These are phyloP conservation scores for Gossypium ekmanianum DNA, from an alignment of 345 rosid genomes.

Conservation along the genomic window DNA sequence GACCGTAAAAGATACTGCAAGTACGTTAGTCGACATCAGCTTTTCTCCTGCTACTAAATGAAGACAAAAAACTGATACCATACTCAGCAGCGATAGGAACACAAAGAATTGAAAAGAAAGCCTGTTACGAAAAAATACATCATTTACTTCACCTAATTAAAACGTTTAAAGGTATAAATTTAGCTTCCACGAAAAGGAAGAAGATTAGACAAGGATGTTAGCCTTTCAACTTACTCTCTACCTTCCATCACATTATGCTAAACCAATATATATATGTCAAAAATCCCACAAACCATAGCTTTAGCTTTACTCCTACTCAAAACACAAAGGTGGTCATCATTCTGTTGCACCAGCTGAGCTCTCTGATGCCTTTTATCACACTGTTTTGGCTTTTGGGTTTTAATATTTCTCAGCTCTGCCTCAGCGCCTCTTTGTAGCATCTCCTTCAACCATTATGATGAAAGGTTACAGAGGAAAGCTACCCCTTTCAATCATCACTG, in stretches of 20 bases:
- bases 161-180: not conserved
- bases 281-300: slow-evolving; percentile 29
- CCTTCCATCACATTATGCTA: slow-evolving; percentile 19
- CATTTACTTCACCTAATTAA: slow-evolving; percentile 1
- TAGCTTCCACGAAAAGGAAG: slow-evolving; percentile 8
- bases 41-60: too few species aligned
- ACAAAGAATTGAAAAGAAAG: not conserved
- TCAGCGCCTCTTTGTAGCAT: slow-evolving; percentile 28
- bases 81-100: not conserved
- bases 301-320: slow-evolving; percentile 81
- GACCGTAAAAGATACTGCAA: too few species aligned
- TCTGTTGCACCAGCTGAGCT: slow-evolving; percentile 13
- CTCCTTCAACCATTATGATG: slow-evolving; percentile 29
- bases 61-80: too few species aligned
- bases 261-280: not conserved
- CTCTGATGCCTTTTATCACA: not conserved
- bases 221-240: slow-evolving; percentile 39
- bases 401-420: not conserved
- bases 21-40: too few species aligned
- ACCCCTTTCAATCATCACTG: slow-evolving; percentile 45
- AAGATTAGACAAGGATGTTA: slow-evolving; percentile 26
- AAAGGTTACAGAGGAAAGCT: slow-evolving; percentile 53
- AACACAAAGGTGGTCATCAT: slow-evolving; percentile 25
- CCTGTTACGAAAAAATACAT: not conserved
- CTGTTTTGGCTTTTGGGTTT: slow-evolving; percentile 1